Evolutionary conservation across 2,329 filamentous ascomycete species (phyloP).

Genomic region (Diplodia intermedia): DNA sequence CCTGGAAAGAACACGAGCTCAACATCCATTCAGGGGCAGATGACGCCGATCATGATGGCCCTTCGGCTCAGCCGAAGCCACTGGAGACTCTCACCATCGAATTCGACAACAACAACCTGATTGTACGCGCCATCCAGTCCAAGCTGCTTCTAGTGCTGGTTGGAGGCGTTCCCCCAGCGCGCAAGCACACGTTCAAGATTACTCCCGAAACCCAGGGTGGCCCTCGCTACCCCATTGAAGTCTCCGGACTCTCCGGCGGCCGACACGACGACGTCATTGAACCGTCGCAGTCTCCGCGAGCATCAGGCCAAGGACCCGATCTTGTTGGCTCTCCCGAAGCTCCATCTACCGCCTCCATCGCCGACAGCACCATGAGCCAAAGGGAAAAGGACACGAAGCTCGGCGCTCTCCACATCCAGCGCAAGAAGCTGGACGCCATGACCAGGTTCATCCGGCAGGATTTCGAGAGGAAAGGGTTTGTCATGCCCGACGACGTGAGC

Average conservation of each 20-base stretch:
- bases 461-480: slow-evolving; percentile 54
- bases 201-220: slow-evolving; percentile 53
- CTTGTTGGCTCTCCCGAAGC: slow-evolving; percentile 29
- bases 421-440: slow-evolving; percentile 57
- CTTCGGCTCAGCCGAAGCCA: slow-evolving; percentile 31
- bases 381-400: slow-evolving; percentile 47
- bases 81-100: slow-evolving; percentile 57
- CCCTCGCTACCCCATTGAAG: slow-evolving; percentile 45
- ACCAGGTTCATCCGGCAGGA: slow-evolving; percentile 53
- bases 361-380: slow-evolving; percentile 47
- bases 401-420: slow-evolving; percentile 56
- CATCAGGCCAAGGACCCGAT: slow-evolving; percentile 33
- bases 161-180: slow-evolving; percentile 54
- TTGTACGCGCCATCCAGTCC: slow-evolving; percentile 55
- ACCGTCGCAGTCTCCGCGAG: slow-evolving; percentile 36
- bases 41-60: slow-evolving; percentile 22
- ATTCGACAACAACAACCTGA: slow-evolving; percentile 54
- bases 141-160: slow-evolving; percentile 57
- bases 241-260: slow-evolving; percentile 31
- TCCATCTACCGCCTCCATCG: slow-evolving; percentile 39
- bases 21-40: slow-evolving; percentile 13
- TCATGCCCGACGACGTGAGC: slow-evolving; percentile 53
- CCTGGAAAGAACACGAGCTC: slow-evolving; percentile 55
- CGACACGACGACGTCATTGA: slow-evolving; percentile 25
- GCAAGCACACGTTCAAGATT: slow-evolving; percentile 49